These are phyloP conservation scores for Lunasporangiospora selenospora DNA, from an alignment of 192 early-diverging fungal genomes.

Conservation along the genomic window DNA sequence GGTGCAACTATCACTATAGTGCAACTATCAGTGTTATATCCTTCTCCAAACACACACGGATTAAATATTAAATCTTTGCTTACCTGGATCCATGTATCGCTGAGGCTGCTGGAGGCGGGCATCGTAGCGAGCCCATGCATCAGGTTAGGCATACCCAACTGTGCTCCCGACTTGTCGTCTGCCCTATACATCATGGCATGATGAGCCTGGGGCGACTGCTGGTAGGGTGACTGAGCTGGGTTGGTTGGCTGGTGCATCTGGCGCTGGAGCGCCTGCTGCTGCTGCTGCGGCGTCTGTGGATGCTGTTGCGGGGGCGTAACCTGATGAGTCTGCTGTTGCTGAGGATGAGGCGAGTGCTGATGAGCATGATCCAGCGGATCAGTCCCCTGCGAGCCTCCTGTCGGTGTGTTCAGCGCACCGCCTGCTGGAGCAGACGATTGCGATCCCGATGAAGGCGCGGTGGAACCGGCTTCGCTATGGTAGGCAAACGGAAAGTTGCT, in stretches of 20 bases:
- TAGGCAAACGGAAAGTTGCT: slow-evolving; percentile 36
- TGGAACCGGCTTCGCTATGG: slow-evolving; percentile 20
- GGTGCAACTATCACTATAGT: too few species aligned
- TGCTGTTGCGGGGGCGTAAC: slow-evolving; percentile 40
- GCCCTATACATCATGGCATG: too few species aligned
- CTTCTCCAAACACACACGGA: too few species aligned
- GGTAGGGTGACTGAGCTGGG: slow-evolving; percentile 28
- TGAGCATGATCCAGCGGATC: slow-evolving; percentile 6
- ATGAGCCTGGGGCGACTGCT: slow-evolving; percentile 29
- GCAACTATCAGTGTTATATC: too few species aligned
- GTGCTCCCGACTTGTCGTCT: too few species aligned
- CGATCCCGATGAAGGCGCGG: slow-evolving; percentile 2
- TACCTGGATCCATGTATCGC: slow-evolving; percentile 38
- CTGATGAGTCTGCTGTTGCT: slow-evolving; percentile 16
- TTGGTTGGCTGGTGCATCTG: slow-evolving; percentile 19
- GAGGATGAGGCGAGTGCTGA: slow-evolving; percentile 38
- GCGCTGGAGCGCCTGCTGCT: slow-evolving; percentile 24
- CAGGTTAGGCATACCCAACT: slow-evolving; percentile 27
- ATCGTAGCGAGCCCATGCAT: slow-evolving; percentile 32
- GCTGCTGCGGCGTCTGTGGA: slow-evolving; percentile 39
- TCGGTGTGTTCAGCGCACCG: slow-evolving; percentile 24
- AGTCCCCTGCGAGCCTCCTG: slow-evolving; percentile 13
- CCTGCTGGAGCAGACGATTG: slow-evolving; percentile 12
- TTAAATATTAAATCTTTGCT: too few species aligned
- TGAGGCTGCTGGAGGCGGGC: slow-evolving; percentile 12